Percentiles rank a stretch among this genome's conserved stretches.
Evolutionary conservation across 768 basidiomycete species (phyloP).

Genomic region (Tubosaeta brunneosetosa): DNA sequence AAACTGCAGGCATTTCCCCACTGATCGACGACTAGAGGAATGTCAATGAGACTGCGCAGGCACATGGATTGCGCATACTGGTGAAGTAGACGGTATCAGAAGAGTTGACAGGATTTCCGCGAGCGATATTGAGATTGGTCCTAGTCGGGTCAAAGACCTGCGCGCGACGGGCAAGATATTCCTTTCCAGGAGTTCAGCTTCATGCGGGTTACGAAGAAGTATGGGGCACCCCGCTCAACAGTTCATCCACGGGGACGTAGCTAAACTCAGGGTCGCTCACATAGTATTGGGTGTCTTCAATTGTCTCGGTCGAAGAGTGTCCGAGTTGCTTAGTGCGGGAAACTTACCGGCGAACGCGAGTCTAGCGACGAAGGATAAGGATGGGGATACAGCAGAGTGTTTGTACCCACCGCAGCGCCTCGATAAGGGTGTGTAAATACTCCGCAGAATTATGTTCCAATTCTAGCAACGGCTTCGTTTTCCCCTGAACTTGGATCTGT

Average conservation of each 20-base stretch:
- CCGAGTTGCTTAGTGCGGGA: background rate
- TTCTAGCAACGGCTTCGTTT: conserved; percentile 62
- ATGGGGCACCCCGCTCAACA: conserved; percentile 71
- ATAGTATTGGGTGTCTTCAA: conserved; percentile 77
- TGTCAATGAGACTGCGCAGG: background rate
- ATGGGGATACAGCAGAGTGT: background rate
- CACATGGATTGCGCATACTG: conserved; percentile 37
- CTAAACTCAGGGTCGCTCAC: conserved; percentile 85
- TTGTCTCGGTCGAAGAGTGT: background rate
- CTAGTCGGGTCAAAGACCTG: conserved; percentile 68
- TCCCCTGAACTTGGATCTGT: conserved; percentile 69
- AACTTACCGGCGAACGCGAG: conserved; percentile 69
- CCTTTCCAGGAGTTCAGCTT: conserved; percentile 39
- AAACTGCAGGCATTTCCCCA: conserved; percentile 90
- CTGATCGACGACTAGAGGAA: conserved; percentile 65
- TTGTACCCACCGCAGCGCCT: conserved; percentile 64
- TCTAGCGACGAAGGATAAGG: conserved; percentile 26
- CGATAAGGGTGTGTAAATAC: conserved; percentile 85
- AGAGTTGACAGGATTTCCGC: conserved; percentile 77
- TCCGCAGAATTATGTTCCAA: conserved; percentile 88
- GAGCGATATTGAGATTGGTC: conserved; percentile 60
- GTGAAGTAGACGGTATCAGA: conserved; percentile 96
- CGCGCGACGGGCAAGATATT: conserved; percentile 79
- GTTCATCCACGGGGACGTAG: conserved; percentile 71
- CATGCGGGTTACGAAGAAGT: background rate